Base-by-base conservation (phyloP, 495 filamentous ascomycete species). In the Neurospora sp. region DNA sequence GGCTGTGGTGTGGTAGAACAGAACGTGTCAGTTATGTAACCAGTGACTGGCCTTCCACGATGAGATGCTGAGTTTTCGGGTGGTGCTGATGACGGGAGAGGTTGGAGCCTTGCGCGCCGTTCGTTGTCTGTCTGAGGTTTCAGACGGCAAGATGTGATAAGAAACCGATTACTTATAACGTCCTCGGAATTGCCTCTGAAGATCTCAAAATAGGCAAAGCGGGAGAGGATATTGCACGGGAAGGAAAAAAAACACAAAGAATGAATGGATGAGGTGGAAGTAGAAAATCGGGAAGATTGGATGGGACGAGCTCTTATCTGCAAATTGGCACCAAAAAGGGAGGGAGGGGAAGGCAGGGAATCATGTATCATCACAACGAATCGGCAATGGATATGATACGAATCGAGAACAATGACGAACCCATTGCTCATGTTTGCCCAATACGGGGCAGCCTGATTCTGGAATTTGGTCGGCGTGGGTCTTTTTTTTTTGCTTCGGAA, bases 391-490 rank as follows among this genome's bases (percentile, higher is more conserved):
- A 8, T 35, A 35, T 61, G 53, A 31, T 61, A 65, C 27, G 53
- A 65, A 65, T 65, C 22, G 14, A 37, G 27, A 53, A 69, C 22
- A 27, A 27, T 69, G 3, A 53, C 73, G 31, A 42, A 74, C 73
- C 73, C 73, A 74, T 74, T 42, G 68, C 70, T 74, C 73, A 74
- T 74, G 70, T 72, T 72, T 69, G 73, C 48, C 40, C 68, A 31
- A 61, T 38, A 48, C 40, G 53, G 27, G 53, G 53, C 53, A 65
- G 53, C 53, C 27, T 65, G 53, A 65, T 35, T 65, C 53, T 18
- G 53, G 12, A 65, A 9, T 35, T 9, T 16, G 53, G 22, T 35
- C 14, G 53, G 53, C 53, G 53, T 37, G 27, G 53, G 53, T 37
- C 27, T 65, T 8, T 16, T 27, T 53, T 31, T 61, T 65, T 35